phyloP scores from a whole-genome alignment of 495 filamentous ascomycete genomes.

The Cairneyella variabilis region DNA sequence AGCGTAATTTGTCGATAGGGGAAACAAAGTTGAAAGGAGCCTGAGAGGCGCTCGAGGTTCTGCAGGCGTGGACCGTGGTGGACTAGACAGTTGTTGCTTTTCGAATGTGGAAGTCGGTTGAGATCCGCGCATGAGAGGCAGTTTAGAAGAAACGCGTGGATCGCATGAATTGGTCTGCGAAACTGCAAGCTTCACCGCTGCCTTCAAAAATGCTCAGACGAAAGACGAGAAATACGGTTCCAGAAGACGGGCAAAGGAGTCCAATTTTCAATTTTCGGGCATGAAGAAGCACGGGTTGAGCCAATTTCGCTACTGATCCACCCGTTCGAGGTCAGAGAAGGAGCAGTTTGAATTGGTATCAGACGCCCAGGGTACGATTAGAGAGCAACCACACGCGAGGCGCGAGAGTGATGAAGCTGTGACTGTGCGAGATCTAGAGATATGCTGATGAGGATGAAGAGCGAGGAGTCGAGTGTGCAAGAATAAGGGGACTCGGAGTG shows the following conservation, averaged over 20 bases:
- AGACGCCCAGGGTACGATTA: background rate
- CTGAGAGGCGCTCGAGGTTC: too few species aligned
- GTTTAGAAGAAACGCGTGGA: constrained; percentile 3
- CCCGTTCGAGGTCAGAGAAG: background rate
- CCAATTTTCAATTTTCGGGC: constrained; percentile 7
- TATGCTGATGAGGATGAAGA: background rate
- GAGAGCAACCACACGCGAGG: too few species aligned
- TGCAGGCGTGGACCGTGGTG: too few species aligned
- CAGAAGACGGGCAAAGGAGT: background rate
- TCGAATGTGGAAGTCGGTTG: background rate
- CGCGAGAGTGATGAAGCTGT: background rate
- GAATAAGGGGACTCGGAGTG: background rate
- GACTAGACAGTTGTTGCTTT: background rate
- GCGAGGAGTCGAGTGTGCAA: too few species aligned
- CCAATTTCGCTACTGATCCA: constrained; percentile 12
- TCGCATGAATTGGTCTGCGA: constrained; percentile 8
- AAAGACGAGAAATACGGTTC: background rate
- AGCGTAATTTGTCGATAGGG: constrained; percentile 10
- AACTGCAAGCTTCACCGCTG: constrained; percentile 17
- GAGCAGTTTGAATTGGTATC: background rate
- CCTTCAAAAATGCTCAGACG: background rate
- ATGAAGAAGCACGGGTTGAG: constrained; percentile 5
- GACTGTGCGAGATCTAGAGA: background rate
- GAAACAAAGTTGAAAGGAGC: too few species aligned
- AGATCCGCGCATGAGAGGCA: constrained; percentile 5